Conservation (phyloP, 441 rosid genomes). For the Heliophila coronopifolia region DNA sequence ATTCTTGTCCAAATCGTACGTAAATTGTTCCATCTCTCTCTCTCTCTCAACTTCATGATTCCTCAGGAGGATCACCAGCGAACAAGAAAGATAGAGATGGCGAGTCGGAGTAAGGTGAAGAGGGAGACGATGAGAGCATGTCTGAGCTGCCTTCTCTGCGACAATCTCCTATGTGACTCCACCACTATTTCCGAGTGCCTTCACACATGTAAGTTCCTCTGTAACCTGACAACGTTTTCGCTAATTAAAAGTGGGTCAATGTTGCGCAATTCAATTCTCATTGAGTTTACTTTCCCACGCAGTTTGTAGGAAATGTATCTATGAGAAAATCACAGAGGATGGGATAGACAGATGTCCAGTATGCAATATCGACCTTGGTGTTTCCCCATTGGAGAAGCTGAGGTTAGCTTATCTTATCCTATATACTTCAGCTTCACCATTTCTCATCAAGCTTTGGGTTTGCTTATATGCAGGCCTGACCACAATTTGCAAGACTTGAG, state of each 20-base stretch:
- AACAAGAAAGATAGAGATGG: slow-evolving; percentile 13
- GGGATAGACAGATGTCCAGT: slow-evolving; percentile 71
- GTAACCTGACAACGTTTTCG: not conserved
- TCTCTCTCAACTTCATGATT: not conserved
- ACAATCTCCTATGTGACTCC: slow-evolving; percentile 54
- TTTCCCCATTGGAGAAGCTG: slow-evolving; percentile 68
- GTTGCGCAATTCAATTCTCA: too few species aligned
- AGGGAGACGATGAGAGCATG: slow-evolving; percentile 61
- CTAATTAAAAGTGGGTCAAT: too few species aligned
- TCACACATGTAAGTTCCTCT: slow-evolving; percentile 60
- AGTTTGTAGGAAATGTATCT: slow-evolving; percentile 93
- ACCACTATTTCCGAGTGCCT: slow-evolving; percentile 89
- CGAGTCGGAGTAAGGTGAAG: slow-evolving; percentile 57
- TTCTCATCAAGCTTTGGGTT: too few species aligned
- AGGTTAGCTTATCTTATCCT: slow-evolving; percentile 35
- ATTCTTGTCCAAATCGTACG: slow-evolving; percentile 37
- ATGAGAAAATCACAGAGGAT: slow-evolving; percentile 63
- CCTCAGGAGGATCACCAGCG: slow-evolving; percentile 25
- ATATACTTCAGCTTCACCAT: not conserved
- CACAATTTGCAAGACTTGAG: slow-evolving; percentile 64
- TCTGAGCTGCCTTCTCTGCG: slow-evolving; percentile 76
- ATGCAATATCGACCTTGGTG: slow-evolving; percentile 64
- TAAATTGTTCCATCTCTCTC: slow-evolving; percentile 28
- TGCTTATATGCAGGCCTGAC: too few species aligned
- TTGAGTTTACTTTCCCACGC: slow-evolving; percentile 24